Base-by-base conservation (phyloP, 2,329 filamentous ascomycete species). In the Botrytis fabae region DNA sequence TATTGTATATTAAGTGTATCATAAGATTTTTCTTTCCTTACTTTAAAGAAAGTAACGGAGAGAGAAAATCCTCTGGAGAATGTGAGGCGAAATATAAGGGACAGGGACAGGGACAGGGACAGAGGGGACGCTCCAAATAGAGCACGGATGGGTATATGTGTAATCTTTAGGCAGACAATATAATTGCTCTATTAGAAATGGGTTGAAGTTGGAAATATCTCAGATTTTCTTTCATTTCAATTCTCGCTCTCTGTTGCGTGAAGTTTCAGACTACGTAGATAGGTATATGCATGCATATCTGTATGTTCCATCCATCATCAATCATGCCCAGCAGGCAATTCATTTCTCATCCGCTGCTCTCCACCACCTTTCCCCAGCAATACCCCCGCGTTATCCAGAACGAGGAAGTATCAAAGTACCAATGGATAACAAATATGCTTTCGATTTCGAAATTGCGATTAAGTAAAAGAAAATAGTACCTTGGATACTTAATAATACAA, bases 401-500 rank as follows among this genome's bases (percentile, higher is more conserved):
- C 61, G 61, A 44, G 16, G 38, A 28, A 42, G 25, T 40, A 22
- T 40, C 25, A 62, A 25, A n/a, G 8, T 62, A 40, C n/a, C 51
- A 28, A 57, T 40, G 16, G 25, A 62, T 62, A 40, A 28, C 18
- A 28, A 40, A 62, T 40, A n/a, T 42, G 38, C 38, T 42, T 63
- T 63, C 38, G 4, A 42, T 40, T 18, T 14, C 38, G 59, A n/a
- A 22, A 42, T 20, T 40, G 5, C 8, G 25, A 62, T 63, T 8
- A 63, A 63, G 61, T 4, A 63, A 32, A 42, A 40, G n/a, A 63
- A 63, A 63, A 12, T 25, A 28, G 38, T 28, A 63, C 61, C 61
- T n/a, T 44, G 6, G 40, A 28, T 40, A 44, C 38, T n/a, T 63
- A 42, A n/a, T 63, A 63, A 63, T 63, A 63, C 61, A 63, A 42